phyloP scores from a whole-genome alignment of 805 yeast species.

The Gaillardinia entomophila region DNA sequence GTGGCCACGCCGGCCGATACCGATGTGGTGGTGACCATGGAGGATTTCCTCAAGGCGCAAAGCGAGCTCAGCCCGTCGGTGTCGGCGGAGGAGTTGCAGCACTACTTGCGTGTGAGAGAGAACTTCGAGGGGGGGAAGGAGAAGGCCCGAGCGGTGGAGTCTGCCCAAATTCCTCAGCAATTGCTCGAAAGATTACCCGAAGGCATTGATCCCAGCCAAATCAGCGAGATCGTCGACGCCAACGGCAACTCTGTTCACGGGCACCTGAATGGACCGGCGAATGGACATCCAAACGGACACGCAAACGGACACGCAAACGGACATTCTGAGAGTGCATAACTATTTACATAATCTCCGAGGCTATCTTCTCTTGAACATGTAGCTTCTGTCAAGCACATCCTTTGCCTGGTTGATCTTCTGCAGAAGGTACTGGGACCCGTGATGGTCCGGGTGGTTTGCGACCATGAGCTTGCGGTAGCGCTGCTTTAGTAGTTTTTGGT shows the following conservation, averaged over 20 bases:
- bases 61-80: conserved; percentile 76
- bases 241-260: background rate
- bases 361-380: conserved; percentile 17
- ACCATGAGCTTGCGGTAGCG: conserved; percentile 35
- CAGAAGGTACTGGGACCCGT: conserved; percentile 34
- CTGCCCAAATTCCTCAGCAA: background rate
- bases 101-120: conserved; percentile 72
- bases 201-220: background rate
- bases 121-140: conserved; percentile 71
- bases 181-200: background rate
- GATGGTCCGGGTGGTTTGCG: conserved; percentile 37
- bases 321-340: background rate
- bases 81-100: conserved; percentile 78
- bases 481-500: conserved; percentile 19
- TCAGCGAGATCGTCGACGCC: background rate
- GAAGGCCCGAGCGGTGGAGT: conserved; percentile 12
- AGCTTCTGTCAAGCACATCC: conserved; percentile 34
- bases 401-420: conserved; percentile 42
- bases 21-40: conserved; percentile 59
- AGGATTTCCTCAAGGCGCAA: conserved; percentile 76
- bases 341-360: background rate
- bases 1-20: conserved; percentile 63
- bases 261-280: background rate
- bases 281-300: background rate
- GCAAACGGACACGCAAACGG: background rate